phyloP scores from a whole-genome alignment of 1,284 basidiomycete species.

The Tylopilus sp. region DNA sequence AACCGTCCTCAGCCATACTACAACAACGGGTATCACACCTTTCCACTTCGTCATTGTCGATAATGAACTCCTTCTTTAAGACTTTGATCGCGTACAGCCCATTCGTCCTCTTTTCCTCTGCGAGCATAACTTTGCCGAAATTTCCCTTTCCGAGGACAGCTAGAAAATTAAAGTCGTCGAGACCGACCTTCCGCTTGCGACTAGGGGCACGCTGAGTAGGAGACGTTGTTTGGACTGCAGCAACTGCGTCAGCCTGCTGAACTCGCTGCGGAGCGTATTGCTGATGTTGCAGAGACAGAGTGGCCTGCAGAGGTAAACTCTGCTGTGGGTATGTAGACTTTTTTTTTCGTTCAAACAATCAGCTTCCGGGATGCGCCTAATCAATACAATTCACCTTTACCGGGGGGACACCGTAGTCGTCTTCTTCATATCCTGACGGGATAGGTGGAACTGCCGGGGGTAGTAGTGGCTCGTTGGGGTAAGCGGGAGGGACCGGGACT shows the following conservation, averaged over 20 bases:
- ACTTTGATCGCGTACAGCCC: slow-evolving; percentile 99
- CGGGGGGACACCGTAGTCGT: slow-evolving; percentile 26
- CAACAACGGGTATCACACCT: slow-evolving; percentile 51
- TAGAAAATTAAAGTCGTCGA: slow-evolving; percentile 99
- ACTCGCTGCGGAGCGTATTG: slow-evolving; percentile 25
- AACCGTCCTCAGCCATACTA: slow-evolving; percentile 1
- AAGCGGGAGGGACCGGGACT: slow-evolving; percentile 39
- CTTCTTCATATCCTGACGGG: slow-evolving; percentile 28
- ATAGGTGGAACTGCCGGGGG: slow-evolving; percentile 23
- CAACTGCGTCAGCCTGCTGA: slow-evolving; percentile 27
- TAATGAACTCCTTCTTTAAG: slow-evolving; percentile 99
- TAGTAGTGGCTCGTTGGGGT: slow-evolving; percentile 32
- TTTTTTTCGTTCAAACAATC: slow-evolving; percentile 17
- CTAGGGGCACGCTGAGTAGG: slow-evolving; percentile 39
- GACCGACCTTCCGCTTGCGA: slow-evolving; percentile 82
- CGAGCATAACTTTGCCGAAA: slow-evolving; percentile 99
- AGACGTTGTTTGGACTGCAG: slow-evolving; percentile 23
- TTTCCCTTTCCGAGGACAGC: slow-evolving; percentile 99
- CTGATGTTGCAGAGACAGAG: slow-evolving; percentile 20
- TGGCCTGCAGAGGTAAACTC: slow-evolving; percentile 16
- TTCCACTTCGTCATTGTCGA: slow-evolving; percentile 99
- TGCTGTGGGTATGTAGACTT: slow-evolving; percentile 28
- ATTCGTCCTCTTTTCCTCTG: slow-evolving; percentile 93
- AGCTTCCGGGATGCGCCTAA: slow-evolving; percentile 4
- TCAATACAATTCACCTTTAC: slow-evolving; percentile 23